phyloP scores from a whole-genome alignment of 2,329 filamentous ascomycete genomes.

The Monosporascus ibericus region DNA sequence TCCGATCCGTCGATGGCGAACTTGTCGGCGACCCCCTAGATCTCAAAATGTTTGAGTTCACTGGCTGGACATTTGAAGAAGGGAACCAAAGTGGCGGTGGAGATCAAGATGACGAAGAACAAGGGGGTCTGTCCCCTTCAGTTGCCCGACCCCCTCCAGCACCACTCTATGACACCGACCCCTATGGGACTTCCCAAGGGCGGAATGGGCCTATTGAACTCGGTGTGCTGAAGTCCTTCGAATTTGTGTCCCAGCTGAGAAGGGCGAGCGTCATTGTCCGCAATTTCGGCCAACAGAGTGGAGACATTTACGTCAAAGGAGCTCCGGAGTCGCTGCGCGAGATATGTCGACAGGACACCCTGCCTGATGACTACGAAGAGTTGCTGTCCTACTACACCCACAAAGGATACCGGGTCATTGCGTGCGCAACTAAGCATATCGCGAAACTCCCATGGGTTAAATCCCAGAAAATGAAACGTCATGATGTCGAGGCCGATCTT shows the following conservation, averaged over 20 bases:
- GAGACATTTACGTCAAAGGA: conserved; percentile 89
- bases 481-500: conserved; percentile 75
- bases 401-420: conserved; percentile 92
- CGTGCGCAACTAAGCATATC: conserved; percentile 84
- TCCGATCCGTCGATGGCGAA: conserved; percentile 80
- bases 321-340: conserved; percentile 95
- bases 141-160: conserved; percentile 73
- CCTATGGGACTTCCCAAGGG: conserved; percentile 19
- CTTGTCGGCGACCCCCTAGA: conserved; percentile 91
- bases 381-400: conserved; percentile 88
- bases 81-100: conserved; percentile 59
- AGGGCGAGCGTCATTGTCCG: conserved; percentile 90
- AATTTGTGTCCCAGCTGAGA: conserved; percentile 89
- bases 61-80: conserved; percentile 87
- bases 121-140: conserved; percentile 73
- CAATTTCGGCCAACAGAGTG: conserved; percentile 77
- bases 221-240: conserved; percentile 84
- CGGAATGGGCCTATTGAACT: conserved; percentile 62
- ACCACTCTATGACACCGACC: conserved; percentile 41
- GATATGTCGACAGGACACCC: conserved; percentile 78
- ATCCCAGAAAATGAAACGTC: conserved; percentile 85
- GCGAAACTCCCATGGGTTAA: conserved; percentile 88
- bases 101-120: conserved; percentile 66
- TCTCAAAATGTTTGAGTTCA: conserved; percentile 98
- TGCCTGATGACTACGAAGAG: conserved; percentile 86